A percentile compares a stretch with the other conserved stretches of the same genome.
Conservation (phyloP, 1,284 basidiomycete species). For the Apiotrichum domesticum region DNA sequence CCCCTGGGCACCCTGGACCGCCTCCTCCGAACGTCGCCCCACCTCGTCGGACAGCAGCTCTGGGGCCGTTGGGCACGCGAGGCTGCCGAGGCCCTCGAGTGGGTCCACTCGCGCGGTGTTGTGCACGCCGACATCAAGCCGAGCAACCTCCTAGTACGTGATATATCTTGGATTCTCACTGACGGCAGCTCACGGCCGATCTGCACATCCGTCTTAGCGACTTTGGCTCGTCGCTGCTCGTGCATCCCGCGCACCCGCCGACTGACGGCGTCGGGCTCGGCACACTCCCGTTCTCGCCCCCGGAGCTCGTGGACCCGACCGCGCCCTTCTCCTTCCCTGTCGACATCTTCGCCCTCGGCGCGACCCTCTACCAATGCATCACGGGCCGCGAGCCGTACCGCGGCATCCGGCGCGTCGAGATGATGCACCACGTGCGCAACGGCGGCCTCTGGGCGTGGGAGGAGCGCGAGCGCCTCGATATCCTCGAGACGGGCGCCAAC, state of each 20-base stretch:
- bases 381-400: slow-evolving; percentile 50
- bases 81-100: slow-evolving; percentile 43
- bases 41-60: slow-evolving; percentile 31
- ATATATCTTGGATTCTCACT: background rate
- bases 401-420: slow-evolving; percentile 45
- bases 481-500: slow-evolving; percentile 22
- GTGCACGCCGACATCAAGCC: slow-evolving; percentile 52
- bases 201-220: slow-evolving; percentile 48
- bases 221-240: slow-evolving; percentile 49
- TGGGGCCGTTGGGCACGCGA: slow-evolving; percentile 48
- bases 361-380: slow-evolving; percentile 49
- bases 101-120: slow-evolving; percentile 47
- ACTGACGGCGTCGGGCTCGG: slow-evolving; percentile 50
- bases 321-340: slow-evolving; percentile 48
- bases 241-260: slow-evolving; percentile 44
- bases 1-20: slow-evolving; percentile 44
- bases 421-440: slow-evolving; percentile 48
- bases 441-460: slow-evolving; percentile 50
- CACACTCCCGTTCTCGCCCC: slow-evolving; percentile 50
- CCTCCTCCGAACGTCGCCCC: slow-evolving; percentile 42
- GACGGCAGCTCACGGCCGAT: slow-evolving; percentile 36
- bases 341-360: slow-evolving; percentile 52
- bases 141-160: slow-evolving; percentile 37
- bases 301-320: slow-evolving; percentile 48
- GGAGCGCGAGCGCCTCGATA: slow-evolving; percentile 39